A percentile compares a stretch with the other conserved stretches of the same genome.
Conservation (phyloP, 2,329 filamentous ascomycete species). For the Aurifilum marmelostoma region DNA sequence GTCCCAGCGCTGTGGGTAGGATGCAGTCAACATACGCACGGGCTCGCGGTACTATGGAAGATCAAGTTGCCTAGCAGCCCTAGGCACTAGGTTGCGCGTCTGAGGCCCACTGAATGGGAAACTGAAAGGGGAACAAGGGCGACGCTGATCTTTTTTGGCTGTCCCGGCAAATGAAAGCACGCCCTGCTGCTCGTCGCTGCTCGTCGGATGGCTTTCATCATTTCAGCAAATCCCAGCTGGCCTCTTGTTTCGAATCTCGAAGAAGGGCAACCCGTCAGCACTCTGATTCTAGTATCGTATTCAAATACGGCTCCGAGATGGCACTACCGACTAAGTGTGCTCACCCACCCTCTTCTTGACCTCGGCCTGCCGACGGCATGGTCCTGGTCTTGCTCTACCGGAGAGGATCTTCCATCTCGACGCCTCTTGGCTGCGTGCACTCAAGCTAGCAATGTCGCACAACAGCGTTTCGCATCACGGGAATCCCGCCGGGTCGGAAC, state of each 20-base stretch:
- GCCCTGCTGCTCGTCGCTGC: too few species aligned
- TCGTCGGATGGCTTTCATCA: conserved; percentile 3
- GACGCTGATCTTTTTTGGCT: neutral
- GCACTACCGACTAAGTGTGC: neutral
- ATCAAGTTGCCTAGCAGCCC: conserved; percentile 7
- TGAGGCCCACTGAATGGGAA: neutral
- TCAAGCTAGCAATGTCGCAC: conserved; percentile 11
- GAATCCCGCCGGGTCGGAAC: neutral
- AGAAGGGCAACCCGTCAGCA: conserved; percentile 3
- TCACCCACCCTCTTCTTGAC: neutral
- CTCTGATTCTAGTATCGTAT: conserved; percentile 1
- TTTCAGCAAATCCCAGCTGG: conserved; percentile 1
- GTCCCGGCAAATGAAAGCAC: neutral
- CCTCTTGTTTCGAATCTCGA: neutral
- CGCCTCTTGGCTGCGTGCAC: conserved; percentile 7
- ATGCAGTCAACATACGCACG: conserved; percentile 1
- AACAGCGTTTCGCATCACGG: neutral
- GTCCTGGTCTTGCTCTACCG: neutral
- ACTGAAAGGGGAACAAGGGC: neutral
- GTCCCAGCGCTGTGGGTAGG: conserved; percentile 14
- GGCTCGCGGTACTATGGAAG: neutral
- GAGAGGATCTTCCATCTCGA: neutral
- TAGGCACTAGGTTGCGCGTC: neutral
- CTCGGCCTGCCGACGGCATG: conserved; percentile 7
- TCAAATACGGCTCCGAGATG: neutral